phyloP scores from a whole-genome alignment of 2,329 filamentous ascomycete species.

The Ophiostoma sp. region DNA sequence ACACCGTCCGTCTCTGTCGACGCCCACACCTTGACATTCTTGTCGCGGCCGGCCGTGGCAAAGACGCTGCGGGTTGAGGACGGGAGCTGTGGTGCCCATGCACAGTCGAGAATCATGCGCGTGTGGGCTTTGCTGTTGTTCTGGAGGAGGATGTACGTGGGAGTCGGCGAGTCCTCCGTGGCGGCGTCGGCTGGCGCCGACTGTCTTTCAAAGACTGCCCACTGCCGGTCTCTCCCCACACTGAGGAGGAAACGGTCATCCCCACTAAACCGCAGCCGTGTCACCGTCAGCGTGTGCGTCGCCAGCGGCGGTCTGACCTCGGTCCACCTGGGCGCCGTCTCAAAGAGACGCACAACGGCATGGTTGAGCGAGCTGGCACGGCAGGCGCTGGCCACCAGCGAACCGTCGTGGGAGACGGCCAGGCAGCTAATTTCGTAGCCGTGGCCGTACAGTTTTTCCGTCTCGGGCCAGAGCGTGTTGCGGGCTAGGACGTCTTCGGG shows the following conservation, averaged over 20 bases:
- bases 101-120: constrained; percentile 86
- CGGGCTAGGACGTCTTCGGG: constrained; percentile 84
- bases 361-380: constrained; percentile 91
- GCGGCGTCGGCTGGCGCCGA: constrained; percentile 30
- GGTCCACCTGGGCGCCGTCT: constrained; percentile 78
- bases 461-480: constrained; percentile 92
- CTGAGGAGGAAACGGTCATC: constrained; percentile 72
- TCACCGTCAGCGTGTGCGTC: constrained; percentile 86
- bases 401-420: constrained; percentile 72
- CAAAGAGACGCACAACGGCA: constrained; percentile 88
- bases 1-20: constrained; percentile 33
- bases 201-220: constrained; percentile 72
- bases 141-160: constrained; percentile 57
- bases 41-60: constrained; percentile 88
- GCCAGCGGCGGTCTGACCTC: constrained; percentile 79
- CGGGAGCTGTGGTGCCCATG: constrained; percentile 63
- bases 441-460: constrained; percentile 95
- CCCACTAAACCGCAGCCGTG: constrained; percentile 73
- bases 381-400: constrained; percentile 84
- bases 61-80: constrained; percentile 53
- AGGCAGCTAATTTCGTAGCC: constrained; percentile 94
- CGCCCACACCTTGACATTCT: constrained; percentile 73
- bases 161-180: no score
- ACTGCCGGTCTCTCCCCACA: constrained; percentile 88
- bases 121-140: constrained; percentile 82